These are phyloP conservation scores for Talinum fruticosum DNA, from an alignment of 148 eudicot genomes.

Conservation along the genomic window DNA sequence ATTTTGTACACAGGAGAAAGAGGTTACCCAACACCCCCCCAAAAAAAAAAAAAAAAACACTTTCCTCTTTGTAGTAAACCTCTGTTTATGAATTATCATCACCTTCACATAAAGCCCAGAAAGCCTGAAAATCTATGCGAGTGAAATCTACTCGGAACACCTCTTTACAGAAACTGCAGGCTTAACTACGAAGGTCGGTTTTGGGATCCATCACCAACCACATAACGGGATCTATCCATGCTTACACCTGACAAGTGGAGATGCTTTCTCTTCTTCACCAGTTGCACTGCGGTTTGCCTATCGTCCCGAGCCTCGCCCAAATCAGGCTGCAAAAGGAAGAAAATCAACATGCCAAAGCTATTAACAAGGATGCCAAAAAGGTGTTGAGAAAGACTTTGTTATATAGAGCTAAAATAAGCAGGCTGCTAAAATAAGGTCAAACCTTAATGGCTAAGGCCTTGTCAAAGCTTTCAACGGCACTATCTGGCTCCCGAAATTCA, in stretches of 20 bases:
- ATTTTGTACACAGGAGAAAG: too few species aligned
- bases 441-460: slow-evolving; percentile 77
- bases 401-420: not conserved
- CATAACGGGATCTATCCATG: slow-evolving; percentile 40
- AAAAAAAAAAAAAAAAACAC: too few species aligned
- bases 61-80: too few species aligned
- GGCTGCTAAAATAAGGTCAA: not conserved
- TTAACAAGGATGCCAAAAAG: not conserved
- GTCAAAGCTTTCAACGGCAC: slow-evolving; percentile 74
- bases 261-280: slow-evolving; percentile 68
- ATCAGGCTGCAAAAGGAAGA: slow-evolving; percentile 55
- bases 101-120: too few species aligned
- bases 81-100: too few species aligned
- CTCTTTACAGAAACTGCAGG: slow-evolving; percentile 10
- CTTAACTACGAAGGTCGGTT: slow-evolving; percentile 10
- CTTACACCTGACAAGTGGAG: slow-evolving; percentile 59
- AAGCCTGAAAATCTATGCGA: not conserved
- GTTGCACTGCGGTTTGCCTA: slow-evolving; percentile 52
- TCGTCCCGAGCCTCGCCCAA: slow-evolving; percentile 55
- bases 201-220: slow-evolving; percentile 43
- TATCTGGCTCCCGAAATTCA: slow-evolving; percentile 87
- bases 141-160: too few species aligned
- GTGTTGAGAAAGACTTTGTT: not conserved
- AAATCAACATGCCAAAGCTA: not conserved
- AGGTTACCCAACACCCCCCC: too few species aligned